phyloP scores from a whole-genome alignment of 345 rosid species.

The Anacardium occidentale region DNA sequence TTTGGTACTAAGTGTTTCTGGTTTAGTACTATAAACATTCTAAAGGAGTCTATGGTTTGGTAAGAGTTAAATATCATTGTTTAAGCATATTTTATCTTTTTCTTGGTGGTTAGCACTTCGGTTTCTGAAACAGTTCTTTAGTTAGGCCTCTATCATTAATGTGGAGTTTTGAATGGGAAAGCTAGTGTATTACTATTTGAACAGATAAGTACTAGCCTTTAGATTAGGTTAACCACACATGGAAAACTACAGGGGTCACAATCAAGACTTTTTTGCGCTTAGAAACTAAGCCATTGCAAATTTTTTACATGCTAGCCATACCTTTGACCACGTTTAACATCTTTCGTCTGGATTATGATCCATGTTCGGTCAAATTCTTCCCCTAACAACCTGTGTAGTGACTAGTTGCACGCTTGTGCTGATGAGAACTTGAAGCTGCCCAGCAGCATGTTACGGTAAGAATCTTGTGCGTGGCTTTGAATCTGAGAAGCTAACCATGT shows the following conservation, averaged over 20 bases:
- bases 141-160: constrained; percentile 52
- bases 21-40: background rate
- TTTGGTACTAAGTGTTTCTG: background rate
- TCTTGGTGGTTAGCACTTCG: constrained; percentile 7
- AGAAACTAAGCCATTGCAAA: constrained; percentile 27
- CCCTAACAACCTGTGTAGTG: constrained; percentile 34
- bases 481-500: constrained; percentile 14
- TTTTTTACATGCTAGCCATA: constrained; percentile 16
- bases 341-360: constrained; percentile 15
- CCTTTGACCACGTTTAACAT: constrained; percentile 41
- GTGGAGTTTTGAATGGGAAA: constrained; percentile 29
- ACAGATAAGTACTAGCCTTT: constrained; percentile 35
- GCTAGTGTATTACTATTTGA: constrained; percentile 43
- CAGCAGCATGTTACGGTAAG: constrained; percentile 21
- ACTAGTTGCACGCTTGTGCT: constrained; percentile 26
- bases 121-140: constrained; percentile 20
- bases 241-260: constrained; percentile 58
- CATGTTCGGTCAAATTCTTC: constrained; percentile 26
- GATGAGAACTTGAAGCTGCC: constrained; percentile 25
- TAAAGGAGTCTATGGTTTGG: background rate
- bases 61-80: background rate
- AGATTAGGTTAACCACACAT: constrained; percentile 79
- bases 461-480: constrained; percentile 14
- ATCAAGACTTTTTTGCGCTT: constrained; percentile 39
- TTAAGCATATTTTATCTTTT: background rate